These are phyloP conservation scores for Globisporangium abappressorium DNA, from an alignment of 352 stramenopile species.

Conservation along the genomic window DNA sequence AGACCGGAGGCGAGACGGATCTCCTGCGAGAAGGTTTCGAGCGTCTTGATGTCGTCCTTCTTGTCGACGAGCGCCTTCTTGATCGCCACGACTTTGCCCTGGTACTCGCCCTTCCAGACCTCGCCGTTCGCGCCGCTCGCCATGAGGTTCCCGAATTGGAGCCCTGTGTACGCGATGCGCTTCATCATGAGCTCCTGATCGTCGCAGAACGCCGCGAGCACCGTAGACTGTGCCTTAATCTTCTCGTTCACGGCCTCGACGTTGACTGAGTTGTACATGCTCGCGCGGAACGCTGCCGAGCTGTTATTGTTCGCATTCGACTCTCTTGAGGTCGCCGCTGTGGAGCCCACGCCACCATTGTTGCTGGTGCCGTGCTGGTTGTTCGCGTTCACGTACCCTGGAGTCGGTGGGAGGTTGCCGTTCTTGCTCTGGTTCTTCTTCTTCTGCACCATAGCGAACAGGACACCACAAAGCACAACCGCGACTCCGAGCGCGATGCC, in stretches of 20 bases:
- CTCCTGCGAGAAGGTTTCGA: background rate
- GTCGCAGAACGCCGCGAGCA: background rate
- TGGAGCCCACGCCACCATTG: background rate
- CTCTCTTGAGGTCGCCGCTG: background rate
- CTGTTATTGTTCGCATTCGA: background rate
- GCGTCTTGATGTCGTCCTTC: background rate
- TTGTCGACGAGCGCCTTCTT: background rate
- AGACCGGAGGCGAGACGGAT: background rate
- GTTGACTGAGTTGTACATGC: background rate
- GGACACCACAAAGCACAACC: slow-evolving; percentile 9
- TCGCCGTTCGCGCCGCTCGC: background rate
- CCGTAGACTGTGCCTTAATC: background rate
- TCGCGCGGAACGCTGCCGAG: background rate
- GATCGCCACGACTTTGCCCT: background rate
- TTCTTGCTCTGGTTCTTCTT: slow-evolving; percentile 22
- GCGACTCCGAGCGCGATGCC: slow-evolving; percentile 22
- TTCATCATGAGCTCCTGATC: background rate
- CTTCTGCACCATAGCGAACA: slow-evolving; percentile 14
- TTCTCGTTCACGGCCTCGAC: background rate
- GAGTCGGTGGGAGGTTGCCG: slow-evolving; percentile 23
- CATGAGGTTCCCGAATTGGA: background rate
- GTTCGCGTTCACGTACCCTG: background rate
- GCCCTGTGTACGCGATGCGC: background rate
- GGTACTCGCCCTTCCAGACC: background rate
- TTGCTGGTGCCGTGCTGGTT: slow-evolving; percentile 16